Base-by-base conservation (phyloP, 805 yeast genomes). In the Zygoascus flipseniorum region DNA sequence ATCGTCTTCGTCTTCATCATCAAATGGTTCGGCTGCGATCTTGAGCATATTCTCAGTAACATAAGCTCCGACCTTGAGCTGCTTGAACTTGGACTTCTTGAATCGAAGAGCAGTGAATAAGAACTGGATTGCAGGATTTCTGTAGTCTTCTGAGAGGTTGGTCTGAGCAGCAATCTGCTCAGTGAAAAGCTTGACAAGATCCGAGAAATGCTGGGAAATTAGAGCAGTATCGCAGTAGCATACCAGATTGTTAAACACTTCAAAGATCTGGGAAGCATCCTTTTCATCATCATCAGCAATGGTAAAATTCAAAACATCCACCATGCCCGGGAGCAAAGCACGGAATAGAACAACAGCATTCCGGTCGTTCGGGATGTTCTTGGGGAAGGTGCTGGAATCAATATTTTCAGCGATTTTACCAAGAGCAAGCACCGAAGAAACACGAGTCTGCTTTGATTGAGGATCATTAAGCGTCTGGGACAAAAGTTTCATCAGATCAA, bases 71-170 rank as follows among this genome's bases (percentile, higher is more conserved):
- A 90, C 74, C 71, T 88, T 88, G 66, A 85, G 83, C 60, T 87
- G 77, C 52, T 82, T 75, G 58, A 93, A 76, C 74, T 87, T 89
- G 54, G 86, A 78, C 70, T 86, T 87, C 74, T 93, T 85, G 75
- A 81, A 83, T 26, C 87, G 77, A 43, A 86, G 83, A 56, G 86
- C 83, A 51, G 92, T 81, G 54, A 85, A 83, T 58, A 93, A 78
- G 64, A 89, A 89, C 66, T 85, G 90, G 62, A 93, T 76, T 41
- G 95, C 92, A 66, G 83, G 86, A 54, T 79, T 79, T 72, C 97
- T 82, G 69, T 78, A 78, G 64, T 90, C 97, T 61, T 85, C 89
- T 59, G 88, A 96, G 52, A 85, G 69, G 57, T 50, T 54, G 50
- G 76, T 72, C 69, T 85, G 82, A 51, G 80, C 67, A 39, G 96